Base-by-base conservation (phyloP, 2,329 filamentous ascomycete genomes). In the Trichoderma harzianum region DNA sequence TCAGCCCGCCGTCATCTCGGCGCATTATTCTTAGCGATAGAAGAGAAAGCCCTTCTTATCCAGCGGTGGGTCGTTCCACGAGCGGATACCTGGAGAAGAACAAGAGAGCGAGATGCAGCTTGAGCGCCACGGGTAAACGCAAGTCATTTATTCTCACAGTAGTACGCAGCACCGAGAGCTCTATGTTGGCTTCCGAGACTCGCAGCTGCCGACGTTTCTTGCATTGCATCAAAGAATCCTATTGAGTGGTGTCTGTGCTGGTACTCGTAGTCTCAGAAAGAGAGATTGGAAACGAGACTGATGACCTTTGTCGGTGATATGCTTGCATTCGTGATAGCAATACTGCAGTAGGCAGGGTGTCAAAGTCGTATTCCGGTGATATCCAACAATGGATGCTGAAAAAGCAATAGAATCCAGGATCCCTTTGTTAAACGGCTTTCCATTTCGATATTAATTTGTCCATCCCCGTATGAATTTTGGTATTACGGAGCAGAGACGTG, bases 91-190 rank as follows among this genome's bases (percentile, higher is more conserved):
- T 47, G 53, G 65, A 43, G 65, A 68, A 26, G 7, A 47, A 60
- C n/a, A 68, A 58, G 62, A 43, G 65, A 68, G 65, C 65, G 51
- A 58, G 65, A 36, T 58, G 64, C 51, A 58, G 26, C n/a, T 58
- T 18, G 16, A 26, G 64, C 51, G 39, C 47, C 6, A 43, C 32
- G 51, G 51, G 64, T 28, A 57, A 28, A 68, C 53, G 65, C 34
- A 43, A 32, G 51, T 58, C 65, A 68, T 68, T 32, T 18, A 11
- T 58, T 68, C 53, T 43, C 43, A 47, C 43, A n/a, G 43, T n/a
- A 47, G 43, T 47, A 21, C 18, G n/a, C 43, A 51, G 43, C 43
- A 51, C 8, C 5, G 10, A 21, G 43, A 51, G 43, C 10, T 10
- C n/a, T 2, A 51, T 51, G 43, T 51, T 51, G 43, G 43, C 43